Base-by-base conservation (phyloP, 495 filamentous ascomycete genomes). In the Aspergillus leporis region DNA sequence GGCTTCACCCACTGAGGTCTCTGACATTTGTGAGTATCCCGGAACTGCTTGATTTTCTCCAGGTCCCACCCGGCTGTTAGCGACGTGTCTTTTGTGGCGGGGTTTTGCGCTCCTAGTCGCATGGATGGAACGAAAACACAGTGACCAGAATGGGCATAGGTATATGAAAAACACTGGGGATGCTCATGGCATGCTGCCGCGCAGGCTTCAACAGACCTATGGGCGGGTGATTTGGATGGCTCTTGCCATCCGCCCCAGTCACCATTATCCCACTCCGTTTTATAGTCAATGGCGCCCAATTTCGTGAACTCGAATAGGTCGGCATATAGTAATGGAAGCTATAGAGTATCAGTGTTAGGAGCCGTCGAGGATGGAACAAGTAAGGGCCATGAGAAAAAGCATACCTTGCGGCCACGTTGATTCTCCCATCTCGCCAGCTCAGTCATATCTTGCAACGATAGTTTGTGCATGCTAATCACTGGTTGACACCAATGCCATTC, bases 381-480 rank as follows among this genome's bases (percentile, higher is more conserved):
- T 12, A 8, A 36, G 14, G 38, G 23, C 28, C 18, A 9, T 6
- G 48, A 30, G 25, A 32, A n/a, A 36, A 14, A 36, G 58, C 63
- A 48, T 63, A 74, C 70, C 28, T 52, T 63, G 46, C 46, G 56
- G 58, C 62, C 59, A 19, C 63, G 63, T 46, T 46, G 21, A 49
- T 58, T 58, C 55, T 71, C 68, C 65, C 62, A 77, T 21, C 61
- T 47, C 18, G 57, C 46, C 41, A 70, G 61, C 13, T 54, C 63
- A 9, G 18, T 40, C 66, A 75, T 67, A 38, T 69, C 69, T 10
- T 18, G 32, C 6, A 66, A 51, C 31, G 55, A 52, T 3, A 67
- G 63, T 60, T 84, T 82, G 61, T 84, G 81, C 74, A 84, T 71
- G 21, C 73, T 83, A 56, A 84, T 62, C 0, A 75, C 77, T 9